These are phyloP conservation scores for Cyberlindnera maritima DNA, from an alignment of 805 yeast genomes.

Conservation along the genomic window DNA sequence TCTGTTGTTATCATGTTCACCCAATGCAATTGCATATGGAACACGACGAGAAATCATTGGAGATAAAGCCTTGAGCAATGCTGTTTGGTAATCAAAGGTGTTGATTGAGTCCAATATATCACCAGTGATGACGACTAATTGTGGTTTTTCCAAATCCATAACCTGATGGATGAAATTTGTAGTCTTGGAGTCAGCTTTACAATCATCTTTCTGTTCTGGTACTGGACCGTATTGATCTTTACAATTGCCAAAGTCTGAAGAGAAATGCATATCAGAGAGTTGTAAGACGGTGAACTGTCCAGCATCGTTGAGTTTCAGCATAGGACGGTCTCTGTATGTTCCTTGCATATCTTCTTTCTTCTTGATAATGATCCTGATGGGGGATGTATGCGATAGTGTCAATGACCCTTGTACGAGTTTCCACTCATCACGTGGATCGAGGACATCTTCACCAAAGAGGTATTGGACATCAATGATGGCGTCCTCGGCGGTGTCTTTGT, in stretches of 20 bases:
- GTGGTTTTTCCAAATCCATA: conserved; percentile 55
- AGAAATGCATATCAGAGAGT: conserved; percentile 63
- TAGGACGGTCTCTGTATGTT: not conserved
- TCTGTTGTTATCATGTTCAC: conserved; percentile 61
- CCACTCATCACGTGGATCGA: conserved; percentile 64
- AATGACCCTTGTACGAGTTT: conserved; percentile 26
- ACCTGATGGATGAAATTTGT: conserved; percentile 48
- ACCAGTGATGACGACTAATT: conserved; percentile 63
- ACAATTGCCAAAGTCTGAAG: conserved; percentile 57
- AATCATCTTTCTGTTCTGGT: conserved; percentile 30
- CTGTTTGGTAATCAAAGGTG: conserved; percentile 59
- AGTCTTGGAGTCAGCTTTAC: conserved; percentile 55
- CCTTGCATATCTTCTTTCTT: not conserved
- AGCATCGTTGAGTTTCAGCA: conserved; percentile 26
- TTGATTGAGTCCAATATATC: conserved; percentile 58
- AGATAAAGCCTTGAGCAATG: conserved; percentile 53
- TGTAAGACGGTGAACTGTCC: conserved; percentile 59
- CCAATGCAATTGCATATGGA: conserved; percentile 61
- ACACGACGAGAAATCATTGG: conserved; percentile 51
- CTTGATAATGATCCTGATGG: conserved; percentile 10
- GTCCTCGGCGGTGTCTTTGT: conserved; percentile 29
- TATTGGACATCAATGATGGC: conserved; percentile 48
- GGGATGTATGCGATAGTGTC: not conserved
- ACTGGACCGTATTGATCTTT: conserved; percentile 35
- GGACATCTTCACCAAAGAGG: conserved; percentile 52